These are phyloP conservation scores for Nakazawaea ishiwadae DNA, from an alignment of 805 yeast species.

Conservation along the genomic window DNA sequence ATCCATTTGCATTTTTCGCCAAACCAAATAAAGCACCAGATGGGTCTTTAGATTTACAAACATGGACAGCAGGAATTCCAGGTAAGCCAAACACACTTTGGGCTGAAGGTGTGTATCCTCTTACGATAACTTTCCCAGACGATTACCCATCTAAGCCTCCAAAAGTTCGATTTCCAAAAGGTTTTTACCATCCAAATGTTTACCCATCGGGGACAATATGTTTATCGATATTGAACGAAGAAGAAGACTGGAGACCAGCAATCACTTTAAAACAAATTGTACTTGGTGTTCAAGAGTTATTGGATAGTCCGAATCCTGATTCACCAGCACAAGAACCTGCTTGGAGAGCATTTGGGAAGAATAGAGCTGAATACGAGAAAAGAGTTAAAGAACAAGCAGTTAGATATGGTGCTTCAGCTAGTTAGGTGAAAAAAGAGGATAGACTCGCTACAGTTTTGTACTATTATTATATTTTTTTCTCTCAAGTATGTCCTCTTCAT, in stretches of 20 bases:
- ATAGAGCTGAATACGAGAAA: conserved; percentile 63
- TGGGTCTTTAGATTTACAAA: conserved; percentile 79
- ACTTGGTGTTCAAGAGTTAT: conserved; percentile 86
- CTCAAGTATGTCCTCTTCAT: too few relatives aligned
- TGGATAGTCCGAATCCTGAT: conserved; percentile 86
- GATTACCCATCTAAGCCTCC: conserved; percentile 98
- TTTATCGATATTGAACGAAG: conserved; percentile 87
- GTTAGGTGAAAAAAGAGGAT: background rate
- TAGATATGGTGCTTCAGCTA: conserved; percentile 45
- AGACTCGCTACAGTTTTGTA: background rate
- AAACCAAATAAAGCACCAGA: conserved; percentile 77
- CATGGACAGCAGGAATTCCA: conserved; percentile 95
- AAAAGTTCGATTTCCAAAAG: conserved; percentile 81
- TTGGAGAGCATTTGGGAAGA: conserved; percentile 77
- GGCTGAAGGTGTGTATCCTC: conserved; percentile 87
- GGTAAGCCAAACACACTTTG: conserved; percentile 85
- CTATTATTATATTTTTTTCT: background rate
- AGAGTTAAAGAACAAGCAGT: conserved; percentile 80
- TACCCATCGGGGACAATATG: conserved; percentile 98
- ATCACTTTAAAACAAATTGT: conserved; percentile 85
- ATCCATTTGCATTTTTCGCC: conserved; percentile 96
- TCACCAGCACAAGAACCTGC: conserved; percentile 99
- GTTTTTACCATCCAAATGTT: conserved; percentile 94
- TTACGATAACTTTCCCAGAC: conserved; percentile 76
- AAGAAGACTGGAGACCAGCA: conserved; percentile 98